Conservation (phyloP, 148 eudicot genomes). For the Cornus florida region DNA sequence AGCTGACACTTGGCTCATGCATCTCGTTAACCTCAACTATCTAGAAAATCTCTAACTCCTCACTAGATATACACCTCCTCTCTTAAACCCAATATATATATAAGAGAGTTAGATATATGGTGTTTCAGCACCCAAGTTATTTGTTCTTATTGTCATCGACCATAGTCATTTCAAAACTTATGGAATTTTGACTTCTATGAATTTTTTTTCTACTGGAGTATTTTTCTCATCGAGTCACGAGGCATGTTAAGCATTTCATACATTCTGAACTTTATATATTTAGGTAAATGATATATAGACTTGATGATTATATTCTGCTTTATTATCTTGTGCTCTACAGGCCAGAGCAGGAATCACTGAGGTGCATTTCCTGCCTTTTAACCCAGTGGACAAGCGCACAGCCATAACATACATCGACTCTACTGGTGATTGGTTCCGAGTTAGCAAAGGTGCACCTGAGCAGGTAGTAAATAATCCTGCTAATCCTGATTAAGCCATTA, state of each 20-base stretch:
- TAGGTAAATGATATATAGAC: neutral
- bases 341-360: conserved; percentile 83
- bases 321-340: conserved; percentile 23
- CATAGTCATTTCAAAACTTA: too few relatives aligned
- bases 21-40: too few relatives aligned
- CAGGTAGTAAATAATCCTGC: conserved; percentile 37
- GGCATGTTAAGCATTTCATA: neutral
- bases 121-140: too few relatives aligned
- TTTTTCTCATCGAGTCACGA: neutral
- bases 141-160: too few relatives aligned
- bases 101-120: too few relatives aligned
- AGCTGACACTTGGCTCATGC: too few relatives aligned
- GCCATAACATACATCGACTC: conserved; percentile 69
- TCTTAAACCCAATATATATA: too few relatives aligned
- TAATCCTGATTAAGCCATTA: neutral
- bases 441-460: conserved; percentile 94
- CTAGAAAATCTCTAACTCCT: too few relatives aligned
- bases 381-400: conserved; percentile 86
- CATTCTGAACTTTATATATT: neutral
- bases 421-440: conserved; percentile 66
- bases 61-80: too few relatives aligned
- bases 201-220: neutral
- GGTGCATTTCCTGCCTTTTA: conserved; percentile 84
- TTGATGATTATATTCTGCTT: neutral
- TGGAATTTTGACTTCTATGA: too few relatives aligned